Evolutionary conservation across 805 yeast genomes (phyloP).

Genomic region (Debaryomyces prosopidis): DNA sequence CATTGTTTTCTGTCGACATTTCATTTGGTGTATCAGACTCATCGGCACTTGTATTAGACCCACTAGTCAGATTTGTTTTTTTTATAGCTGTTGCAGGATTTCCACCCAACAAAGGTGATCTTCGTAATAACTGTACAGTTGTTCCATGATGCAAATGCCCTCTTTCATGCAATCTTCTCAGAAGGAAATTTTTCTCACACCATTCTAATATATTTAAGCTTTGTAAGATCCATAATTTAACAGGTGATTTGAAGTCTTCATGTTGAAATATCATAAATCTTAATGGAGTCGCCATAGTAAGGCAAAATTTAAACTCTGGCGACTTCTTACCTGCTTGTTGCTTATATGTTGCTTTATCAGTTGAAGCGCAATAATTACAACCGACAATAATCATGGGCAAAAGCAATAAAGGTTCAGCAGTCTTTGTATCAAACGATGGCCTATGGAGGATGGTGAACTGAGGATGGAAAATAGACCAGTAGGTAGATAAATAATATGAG

Average conservation of each 20-base stretch:
- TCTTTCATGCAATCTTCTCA: slow-evolving; percentile 73
- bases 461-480: slow-evolving; percentile 62
- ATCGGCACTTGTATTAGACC: slow-evolving; percentile 30
- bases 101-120: slow-evolving; percentile 77
- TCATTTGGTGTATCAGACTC: slow-evolving; percentile 25
- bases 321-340: slow-evolving; percentile 15
- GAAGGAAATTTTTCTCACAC: slow-evolving; percentile 73
- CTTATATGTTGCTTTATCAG: slow-evolving; percentile 3
- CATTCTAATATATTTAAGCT: slow-evolving; percentile 71
- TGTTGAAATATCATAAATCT: slow-evolving; percentile 71
- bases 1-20: slow-evolving; percentile 8
- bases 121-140: slow-evolving; percentile 70
- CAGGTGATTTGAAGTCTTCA: slow-evolving; percentile 75
- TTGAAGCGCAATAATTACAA: slow-evolving; percentile 35
- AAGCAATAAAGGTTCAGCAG: slow-evolving; percentile 50
- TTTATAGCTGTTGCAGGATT: slow-evolving; percentile 47
- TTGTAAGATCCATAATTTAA: slow-evolving; percentile 74
- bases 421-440: slow-evolving; percentile 54
- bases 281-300: slow-evolving; percentile 54
- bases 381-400: slow-evolving; percentile 60
- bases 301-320: slow-evolving; percentile 44
- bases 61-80: slow-evolving; percentile 21
- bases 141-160: slow-evolving; percentile 88
- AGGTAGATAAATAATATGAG: slow-evolving; percentile 38
- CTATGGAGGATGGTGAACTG: slow-evolving; percentile 59